Percentiles rank a stretch among this genome's conserved stretches.
Conservation (phyloP, 2,329 filamentous ascomycete genomes). For the Penicillium sclerotigenum region DNA sequence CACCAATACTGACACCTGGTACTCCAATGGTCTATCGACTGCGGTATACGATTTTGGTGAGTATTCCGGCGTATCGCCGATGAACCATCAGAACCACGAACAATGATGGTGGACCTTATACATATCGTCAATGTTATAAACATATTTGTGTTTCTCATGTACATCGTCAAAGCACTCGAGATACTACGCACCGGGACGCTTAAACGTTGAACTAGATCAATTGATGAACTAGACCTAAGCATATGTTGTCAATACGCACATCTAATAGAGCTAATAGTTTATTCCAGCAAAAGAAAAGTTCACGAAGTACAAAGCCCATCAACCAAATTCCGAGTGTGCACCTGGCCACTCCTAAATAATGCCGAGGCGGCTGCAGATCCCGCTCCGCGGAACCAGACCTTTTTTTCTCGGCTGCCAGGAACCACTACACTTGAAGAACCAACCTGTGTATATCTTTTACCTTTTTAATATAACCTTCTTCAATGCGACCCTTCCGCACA, state of each 20-base stretch:
- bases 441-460: background rate
- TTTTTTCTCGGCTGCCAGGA: constrained; percentile 5
- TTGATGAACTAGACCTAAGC: background rate
- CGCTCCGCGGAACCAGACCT: constrained; percentile 12
- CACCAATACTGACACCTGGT: constrained; percentile 16
- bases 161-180: background rate
- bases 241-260: background rate
- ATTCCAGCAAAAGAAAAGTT: fast-evolving
- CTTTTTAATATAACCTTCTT: background rate
- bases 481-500: constrained; percentile 14
- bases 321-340: background rate
- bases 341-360: background rate
- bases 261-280: background rate
- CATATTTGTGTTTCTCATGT: background rate
- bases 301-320: background rate
- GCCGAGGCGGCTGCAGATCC: constrained; percentile 17
- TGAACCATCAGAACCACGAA: background rate
- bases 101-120: background rate
- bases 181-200: background rate
- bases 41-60: background rate
- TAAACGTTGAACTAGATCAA: background rate
- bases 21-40: background rate
- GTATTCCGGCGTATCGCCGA: background rate
- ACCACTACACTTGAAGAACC: background rate
- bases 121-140: background rate